Evolutionary conservation across 2,329 filamentous ascomycete genomes (phyloP).

Genomic region (Xylaria hypoxylon): DNA sequence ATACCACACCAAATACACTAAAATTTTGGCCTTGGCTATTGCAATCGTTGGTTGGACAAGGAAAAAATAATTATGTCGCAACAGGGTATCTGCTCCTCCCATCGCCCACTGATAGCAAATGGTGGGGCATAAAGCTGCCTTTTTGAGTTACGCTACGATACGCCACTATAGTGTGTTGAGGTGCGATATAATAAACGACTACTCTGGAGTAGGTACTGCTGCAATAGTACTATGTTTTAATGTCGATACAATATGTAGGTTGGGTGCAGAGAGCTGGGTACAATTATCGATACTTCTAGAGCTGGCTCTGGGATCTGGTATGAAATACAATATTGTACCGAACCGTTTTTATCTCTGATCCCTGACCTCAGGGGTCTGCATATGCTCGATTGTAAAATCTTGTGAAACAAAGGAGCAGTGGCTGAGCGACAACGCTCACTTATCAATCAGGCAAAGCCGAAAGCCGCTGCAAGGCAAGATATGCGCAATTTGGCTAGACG

Average conservation of each 20-base stretch:
- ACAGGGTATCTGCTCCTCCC: no score
- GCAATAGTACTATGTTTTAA: neutral
- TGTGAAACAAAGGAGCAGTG: conserved; percentile 11
- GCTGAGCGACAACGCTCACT: conserved; percentile 2
- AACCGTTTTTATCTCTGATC: neutral
- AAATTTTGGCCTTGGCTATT: conserved; percentile 1
- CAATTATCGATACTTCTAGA: neutral
- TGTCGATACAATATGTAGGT: neutral
- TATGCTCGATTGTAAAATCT: conserved; percentile 1
- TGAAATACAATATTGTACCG: neutral
- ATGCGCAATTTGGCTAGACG: conserved; percentile 21
- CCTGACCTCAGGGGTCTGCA: conserved; percentile 19
- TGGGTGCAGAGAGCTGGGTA: no score
- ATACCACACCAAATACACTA: conserved; percentile 22
- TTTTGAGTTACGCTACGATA: no score
- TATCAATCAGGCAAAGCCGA: conserved; percentile 12
- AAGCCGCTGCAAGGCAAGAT: conserved; percentile 18
- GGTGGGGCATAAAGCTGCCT: no score
- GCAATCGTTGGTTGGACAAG: conserved; percentile 21
- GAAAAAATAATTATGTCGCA: neutral
- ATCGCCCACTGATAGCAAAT: conserved; percentile 6
- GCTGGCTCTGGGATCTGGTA: neutral
- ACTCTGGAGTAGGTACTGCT: neutral
- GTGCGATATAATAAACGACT: neutral
- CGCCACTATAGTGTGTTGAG: neutral